These are phyloP conservation scores for Conoideocrella luteorostrata DNA, from an alignment of 2,329 filamentous ascomycete species.

Conservation along the genomic window DNA sequence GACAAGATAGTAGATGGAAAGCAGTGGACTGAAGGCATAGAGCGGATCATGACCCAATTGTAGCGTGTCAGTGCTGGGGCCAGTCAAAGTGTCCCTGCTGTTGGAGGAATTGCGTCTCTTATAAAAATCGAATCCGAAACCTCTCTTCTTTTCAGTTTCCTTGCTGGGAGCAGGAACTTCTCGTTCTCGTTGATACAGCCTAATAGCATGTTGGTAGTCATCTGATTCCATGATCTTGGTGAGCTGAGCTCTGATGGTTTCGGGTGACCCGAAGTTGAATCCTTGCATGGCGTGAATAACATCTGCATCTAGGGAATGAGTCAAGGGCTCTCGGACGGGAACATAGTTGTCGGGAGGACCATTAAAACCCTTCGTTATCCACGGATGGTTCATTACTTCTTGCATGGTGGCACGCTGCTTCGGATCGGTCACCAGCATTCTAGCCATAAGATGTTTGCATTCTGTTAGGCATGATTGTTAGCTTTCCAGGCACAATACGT, in stretches of 20 bases:
- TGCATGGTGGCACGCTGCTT: constrained; percentile 76
- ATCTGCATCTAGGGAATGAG: constrained; percentile 72
- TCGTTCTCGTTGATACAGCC: constrained; percentile 60
- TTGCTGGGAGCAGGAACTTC: constrained; percentile 50
- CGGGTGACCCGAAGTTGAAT: constrained; percentile 89
- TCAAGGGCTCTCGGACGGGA: constrained; percentile 75
- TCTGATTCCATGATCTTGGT: constrained; percentile 85
- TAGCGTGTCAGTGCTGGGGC: constrained; percentile 79
- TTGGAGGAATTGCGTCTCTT: constrained; percentile 84
- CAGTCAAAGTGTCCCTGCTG: constrained; percentile 79
- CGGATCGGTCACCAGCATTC: constrained; percentile 95
- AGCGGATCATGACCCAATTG: constrained; percentile 78
- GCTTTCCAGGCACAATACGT: neutral
- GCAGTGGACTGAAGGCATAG: constrained; percentile 85
- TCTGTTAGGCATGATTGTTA: constrained; percentile 45
- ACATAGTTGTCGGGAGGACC: constrained; percentile 84
- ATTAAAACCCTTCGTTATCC: constrained; percentile 90
- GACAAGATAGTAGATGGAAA: constrained; percentile 96
- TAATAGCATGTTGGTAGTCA: constrained; percentile 84
- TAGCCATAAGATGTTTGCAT: constrained; percentile 84
- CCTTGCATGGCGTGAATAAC: constrained; percentile 93
- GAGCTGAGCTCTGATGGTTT: constrained; percentile 75
- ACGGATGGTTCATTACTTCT: constrained; percentile 91
- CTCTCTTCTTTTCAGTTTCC: constrained; percentile 75
- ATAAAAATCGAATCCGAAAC: constrained; percentile 92